Evolutionary conservation across 2,329 filamentous ascomycete genomes (phyloP).

Genomic region (Neonectria hederae): DNA sequence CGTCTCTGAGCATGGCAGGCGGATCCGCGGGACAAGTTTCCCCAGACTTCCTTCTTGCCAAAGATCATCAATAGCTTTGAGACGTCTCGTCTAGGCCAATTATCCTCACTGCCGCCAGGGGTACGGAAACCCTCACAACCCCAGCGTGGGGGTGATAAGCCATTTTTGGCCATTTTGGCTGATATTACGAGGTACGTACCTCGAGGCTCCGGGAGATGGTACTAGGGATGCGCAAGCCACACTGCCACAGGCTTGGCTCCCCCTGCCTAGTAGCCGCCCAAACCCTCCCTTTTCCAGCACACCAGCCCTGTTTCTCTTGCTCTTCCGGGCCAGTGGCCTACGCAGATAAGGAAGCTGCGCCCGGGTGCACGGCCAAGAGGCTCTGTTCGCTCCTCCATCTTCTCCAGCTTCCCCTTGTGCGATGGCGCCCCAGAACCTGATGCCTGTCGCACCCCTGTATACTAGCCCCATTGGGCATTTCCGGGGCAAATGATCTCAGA

Average conservation of each 20-base stretch:
- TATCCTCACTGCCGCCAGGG: slow-evolving; percentile 29
- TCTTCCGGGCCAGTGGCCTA: slow-evolving; percentile 24
- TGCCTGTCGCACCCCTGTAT: slow-evolving; percentile 28
- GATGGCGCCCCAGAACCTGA: slow-evolving; percentile 37
- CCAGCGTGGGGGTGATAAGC: slow-evolving; percentile 37
- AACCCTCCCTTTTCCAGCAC: slow-evolving; percentile 29
- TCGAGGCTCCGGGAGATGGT: slow-evolving; percentile 23
- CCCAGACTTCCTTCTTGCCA: slow-evolving; percentile 36
- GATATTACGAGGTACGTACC: slow-evolving; percentile 30
- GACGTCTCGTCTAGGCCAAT: slow-evolving; percentile 17
- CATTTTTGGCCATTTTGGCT: slow-evolving; percentile 26
- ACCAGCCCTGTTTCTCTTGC: slow-evolving; percentile 28
- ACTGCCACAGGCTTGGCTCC: slow-evolving; percentile 8
- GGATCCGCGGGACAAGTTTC: slow-evolving; percentile 33
- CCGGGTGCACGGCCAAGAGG: slow-evolving; percentile 31
- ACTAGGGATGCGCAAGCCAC: slow-evolving; percentile 33
- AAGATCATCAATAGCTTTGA: slow-evolving; percentile 17
- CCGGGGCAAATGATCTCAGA: slow-evolving; percentile 48
- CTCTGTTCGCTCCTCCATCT: slow-evolving; percentile 34
- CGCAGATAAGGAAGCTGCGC: slow-evolving; percentile 40
- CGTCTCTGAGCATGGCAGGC: slow-evolving; percentile 24
- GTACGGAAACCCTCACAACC: slow-evolving; percentile 21
- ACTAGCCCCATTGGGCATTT: slow-evolving; percentile 44
- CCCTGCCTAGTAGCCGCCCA: slow-evolving; percentile 20
- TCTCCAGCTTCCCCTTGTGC: slow-evolving; percentile 45